Evolutionary conservation across 2,329 filamentous ascomycete genomes (phyloP).

Genomic region (Raffaelea ambrosiae): DNA sequence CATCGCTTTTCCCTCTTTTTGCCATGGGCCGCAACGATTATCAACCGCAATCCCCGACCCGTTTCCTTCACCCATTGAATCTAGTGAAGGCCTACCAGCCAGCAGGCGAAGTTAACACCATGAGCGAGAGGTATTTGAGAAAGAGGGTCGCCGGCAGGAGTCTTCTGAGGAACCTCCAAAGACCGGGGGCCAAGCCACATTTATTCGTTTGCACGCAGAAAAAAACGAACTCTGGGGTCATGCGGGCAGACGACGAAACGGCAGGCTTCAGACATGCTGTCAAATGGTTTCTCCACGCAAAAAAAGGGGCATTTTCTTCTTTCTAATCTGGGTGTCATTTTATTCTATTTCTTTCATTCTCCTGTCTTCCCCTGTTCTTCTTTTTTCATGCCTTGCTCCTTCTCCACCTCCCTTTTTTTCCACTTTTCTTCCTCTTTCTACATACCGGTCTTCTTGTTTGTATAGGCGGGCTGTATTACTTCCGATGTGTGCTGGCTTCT

Average conservation of each 20-base stretch:
- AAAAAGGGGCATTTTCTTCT: neutral
- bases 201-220: no score
- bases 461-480: constrained; percentile 8
- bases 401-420: neutral
- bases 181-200: no score
- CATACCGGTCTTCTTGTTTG: neutral
- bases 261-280: no score
- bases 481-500: constrained; percentile 6
- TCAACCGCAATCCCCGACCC: no score
- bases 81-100: no score
- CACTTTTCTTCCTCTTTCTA: constrained; percentile 1
- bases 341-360: neutral
- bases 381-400: neutral
- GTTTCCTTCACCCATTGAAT: no score
- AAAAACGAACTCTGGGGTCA: no score
- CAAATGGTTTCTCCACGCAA: neutral
- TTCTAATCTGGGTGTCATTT: neutral
- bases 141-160: no score
- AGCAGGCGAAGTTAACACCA: no score
- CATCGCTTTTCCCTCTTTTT: neutral
- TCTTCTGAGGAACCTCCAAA: no score
- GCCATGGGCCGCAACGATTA: neutral
- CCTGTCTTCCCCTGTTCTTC: constrained; percentile 1
- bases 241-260: no score
- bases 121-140: no score